phyloP scores from a whole-genome alignment of 169 alveolate species.

The Cryptosporidium ryanae region DNA sequence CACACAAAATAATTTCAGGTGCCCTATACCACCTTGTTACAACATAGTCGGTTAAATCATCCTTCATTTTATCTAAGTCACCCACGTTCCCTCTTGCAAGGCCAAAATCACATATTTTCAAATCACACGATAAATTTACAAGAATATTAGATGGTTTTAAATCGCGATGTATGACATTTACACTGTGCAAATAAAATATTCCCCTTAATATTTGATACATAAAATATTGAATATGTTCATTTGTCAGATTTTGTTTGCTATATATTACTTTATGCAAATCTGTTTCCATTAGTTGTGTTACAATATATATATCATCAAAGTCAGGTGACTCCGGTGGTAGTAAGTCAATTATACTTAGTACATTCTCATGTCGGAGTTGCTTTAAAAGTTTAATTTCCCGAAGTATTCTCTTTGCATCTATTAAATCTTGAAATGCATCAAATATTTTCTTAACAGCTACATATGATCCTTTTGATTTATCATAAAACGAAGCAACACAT shows the following conservation, averaged over 20 bases:
- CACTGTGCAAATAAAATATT: constrained; percentile 85
- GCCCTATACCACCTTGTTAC: constrained; percentile 95
- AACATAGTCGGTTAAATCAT: constrained; percentile 84
- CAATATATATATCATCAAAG: constrained; percentile 88
- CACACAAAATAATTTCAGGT: constrained; percentile 91
- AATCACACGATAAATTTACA: constrained; percentile 86
- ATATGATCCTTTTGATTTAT: constrained; percentile 68
- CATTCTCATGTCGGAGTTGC: constrained; percentile 85
- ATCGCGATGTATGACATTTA: constrained; percentile 88
- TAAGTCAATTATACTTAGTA: constrained; percentile 82
- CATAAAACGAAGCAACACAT: constrained; percentile 81
- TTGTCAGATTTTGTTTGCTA: constrained; percentile 89
- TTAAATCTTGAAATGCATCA: constrained; percentile 89
- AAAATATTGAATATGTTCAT: constrained; percentile 92
- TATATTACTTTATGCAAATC: constrained; percentile 92
- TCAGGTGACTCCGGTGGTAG: constrained; percentile 86
- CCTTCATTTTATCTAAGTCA: constrained; percentile 75
- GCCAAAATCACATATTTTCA: constrained; percentile 90
- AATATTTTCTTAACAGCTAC: constrained; percentile 88
- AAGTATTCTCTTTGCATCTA: constrained; percentile 90
- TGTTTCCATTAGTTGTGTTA: constrained; percentile 92
- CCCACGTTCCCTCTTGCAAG: constrained; percentile 86
- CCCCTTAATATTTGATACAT: constrained; percentile 88
- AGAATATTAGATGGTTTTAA: constrained; percentile 86
- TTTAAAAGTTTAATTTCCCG: constrained; percentile 90